These are phyloP conservation scores for Pseudotsuga menziesii DNA, from an alignment of 75 land plant species.

Conservation along the genomic window DNA sequence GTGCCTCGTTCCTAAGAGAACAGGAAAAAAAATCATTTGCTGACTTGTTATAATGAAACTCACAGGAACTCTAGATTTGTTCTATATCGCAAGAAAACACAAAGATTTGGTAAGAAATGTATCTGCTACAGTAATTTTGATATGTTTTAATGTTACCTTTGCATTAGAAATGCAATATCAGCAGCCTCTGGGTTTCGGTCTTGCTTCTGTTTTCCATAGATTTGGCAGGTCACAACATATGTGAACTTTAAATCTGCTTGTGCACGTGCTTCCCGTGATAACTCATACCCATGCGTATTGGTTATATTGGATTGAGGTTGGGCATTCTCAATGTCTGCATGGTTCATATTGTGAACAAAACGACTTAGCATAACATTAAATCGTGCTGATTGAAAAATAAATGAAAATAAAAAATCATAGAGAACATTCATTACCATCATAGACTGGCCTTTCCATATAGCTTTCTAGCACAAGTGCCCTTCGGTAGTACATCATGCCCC, in stretches of 20 bases:
- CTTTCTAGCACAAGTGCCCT: slow-evolving; percentile 91
- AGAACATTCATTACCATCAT: slow-evolving; percentile 39
- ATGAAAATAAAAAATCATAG: not conserved
- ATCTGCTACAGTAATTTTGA: not conserved
- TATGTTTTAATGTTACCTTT: slow-evolving; percentile 31
- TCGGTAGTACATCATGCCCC: slow-evolving; percentile 99
- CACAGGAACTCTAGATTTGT: too few species aligned
- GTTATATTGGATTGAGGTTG: slow-evolving; percentile 8
- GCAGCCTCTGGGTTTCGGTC: slow-evolving; percentile 82
- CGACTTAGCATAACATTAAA: not conserved
- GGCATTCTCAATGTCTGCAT: slow-evolving; percentile 40
- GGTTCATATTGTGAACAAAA: not conserved
- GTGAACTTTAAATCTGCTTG: slow-evolving; percentile 94
- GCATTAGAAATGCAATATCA: slow-evolving; percentile 90
- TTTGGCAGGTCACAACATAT: slow-evolving; percentile 97
- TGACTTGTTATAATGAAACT: not conserved
- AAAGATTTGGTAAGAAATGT: not conserved
- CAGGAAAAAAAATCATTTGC: not conserved
- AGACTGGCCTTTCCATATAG: slow-evolving; percentile 47
- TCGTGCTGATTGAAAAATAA: not conserved
- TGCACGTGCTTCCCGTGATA: slow-evolving; percentile 74
- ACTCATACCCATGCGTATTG: slow-evolving; percentile 47
- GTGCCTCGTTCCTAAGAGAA: slow-evolving; percentile 74
- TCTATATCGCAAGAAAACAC: not conserved
- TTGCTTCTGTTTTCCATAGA: slow-evolving; percentile 93